A percentile compares a stretch with the other conserved stretches of the same genome.
phyloP scores from a whole-genome alignment of 2,329 filamentous ascomycete genomes.

The Neofusicoccum parvum region DNA sequence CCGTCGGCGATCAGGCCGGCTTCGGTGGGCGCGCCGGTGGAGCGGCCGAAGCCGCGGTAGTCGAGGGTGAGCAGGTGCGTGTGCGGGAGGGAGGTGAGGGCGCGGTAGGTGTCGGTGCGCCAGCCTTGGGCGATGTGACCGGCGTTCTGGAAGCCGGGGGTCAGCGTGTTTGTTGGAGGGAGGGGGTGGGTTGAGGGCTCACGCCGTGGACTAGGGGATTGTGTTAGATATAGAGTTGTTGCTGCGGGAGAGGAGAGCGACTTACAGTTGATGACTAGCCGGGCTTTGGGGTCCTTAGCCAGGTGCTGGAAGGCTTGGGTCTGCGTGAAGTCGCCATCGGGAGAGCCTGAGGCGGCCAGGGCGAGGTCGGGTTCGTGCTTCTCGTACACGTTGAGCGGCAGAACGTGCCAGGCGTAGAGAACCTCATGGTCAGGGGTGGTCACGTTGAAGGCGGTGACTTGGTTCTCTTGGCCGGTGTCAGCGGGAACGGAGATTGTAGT shows the following conservation, averaged over 20 bases:
- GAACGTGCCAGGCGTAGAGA: constrained; percentile 87
- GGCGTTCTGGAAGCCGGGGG: constrained; percentile 64
- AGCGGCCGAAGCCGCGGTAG: constrained; percentile 63
- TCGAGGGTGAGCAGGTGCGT: constrained; percentile 65
- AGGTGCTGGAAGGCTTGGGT: constrained; percentile 56
- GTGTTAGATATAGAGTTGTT: constrained; percentile 17
- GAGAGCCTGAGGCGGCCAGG: constrained; percentile 42
- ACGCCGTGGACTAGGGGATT: constrained; percentile 61
- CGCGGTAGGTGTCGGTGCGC: constrained; percentile 76
- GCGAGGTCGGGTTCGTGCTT: constrained; percentile 66
- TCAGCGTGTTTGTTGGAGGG: constrained; percentile 24
- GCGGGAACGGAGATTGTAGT: not conserved
- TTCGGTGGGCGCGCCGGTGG: constrained; percentile 58
- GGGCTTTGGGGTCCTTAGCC: constrained; percentile 51
- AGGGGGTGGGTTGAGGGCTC: constrained; percentile 33
- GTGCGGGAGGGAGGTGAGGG: constrained; percentile 66
- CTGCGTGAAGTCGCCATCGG: constrained; percentile 46
- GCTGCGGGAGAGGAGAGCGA: not conserved
- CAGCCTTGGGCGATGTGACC: constrained; percentile 80
- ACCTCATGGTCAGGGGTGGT: constrained; percentile 73
- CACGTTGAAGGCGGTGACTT: constrained; percentile 84
- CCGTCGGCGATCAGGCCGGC: constrained; percentile 58
- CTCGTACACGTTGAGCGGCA: constrained; percentile 76
- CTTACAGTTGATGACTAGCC: constrained; percentile 59
- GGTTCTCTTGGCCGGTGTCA: constrained; percentile 62